phyloP scores from a whole-genome alignment of 352 stramenopile genomes.

The Pythium guiyangense region DNA sequence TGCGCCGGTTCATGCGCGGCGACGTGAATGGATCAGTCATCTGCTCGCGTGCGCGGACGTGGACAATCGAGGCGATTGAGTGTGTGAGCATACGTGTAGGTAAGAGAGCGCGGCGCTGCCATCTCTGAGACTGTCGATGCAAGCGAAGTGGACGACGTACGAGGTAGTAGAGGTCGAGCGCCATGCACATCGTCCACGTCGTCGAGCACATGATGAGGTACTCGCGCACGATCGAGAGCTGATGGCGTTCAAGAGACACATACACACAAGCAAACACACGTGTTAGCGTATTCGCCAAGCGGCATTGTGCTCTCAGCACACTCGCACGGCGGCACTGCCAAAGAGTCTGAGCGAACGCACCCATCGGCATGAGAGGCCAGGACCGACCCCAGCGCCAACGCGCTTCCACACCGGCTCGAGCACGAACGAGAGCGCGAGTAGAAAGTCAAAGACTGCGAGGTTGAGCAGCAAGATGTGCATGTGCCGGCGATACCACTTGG shows the following conservation, averaged over 20 bases:
- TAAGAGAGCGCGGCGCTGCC: no score
- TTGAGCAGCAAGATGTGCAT: constrained; percentile 74
- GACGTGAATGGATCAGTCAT: constrained; percentile 84
- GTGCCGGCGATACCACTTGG: constrained; percentile 57
- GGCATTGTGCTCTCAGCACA: no score
- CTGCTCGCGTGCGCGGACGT: no score
- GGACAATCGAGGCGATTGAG: no score
- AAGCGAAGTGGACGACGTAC: no score
- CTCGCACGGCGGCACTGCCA: no score
- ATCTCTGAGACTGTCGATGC: no score
- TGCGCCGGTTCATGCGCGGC: constrained; percentile 54
- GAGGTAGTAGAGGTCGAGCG: constrained; percentile 65
- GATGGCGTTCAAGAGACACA: no score
- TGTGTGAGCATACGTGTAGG: no score
- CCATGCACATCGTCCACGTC: constrained; percentile 66
- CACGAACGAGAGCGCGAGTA: constrained; percentile 61
- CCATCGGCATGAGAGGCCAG: constrained; percentile 41
- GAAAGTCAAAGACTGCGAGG: constrained; percentile 53
- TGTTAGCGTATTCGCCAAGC: no score
- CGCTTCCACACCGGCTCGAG: constrained; percentile 59
- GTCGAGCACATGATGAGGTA: constrained; percentile 77
- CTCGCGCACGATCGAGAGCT: constrained; percentile 61
- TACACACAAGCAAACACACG: background rate
- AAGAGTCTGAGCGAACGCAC: no score
- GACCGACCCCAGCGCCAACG: constrained; percentile 29